Evolutionary conservation across 2,329 filamentous ascomycete genomes (phyloP), one percentile per base, ranked within the genome.

Genomic region (Paramyrothecium sp.): DNA sequence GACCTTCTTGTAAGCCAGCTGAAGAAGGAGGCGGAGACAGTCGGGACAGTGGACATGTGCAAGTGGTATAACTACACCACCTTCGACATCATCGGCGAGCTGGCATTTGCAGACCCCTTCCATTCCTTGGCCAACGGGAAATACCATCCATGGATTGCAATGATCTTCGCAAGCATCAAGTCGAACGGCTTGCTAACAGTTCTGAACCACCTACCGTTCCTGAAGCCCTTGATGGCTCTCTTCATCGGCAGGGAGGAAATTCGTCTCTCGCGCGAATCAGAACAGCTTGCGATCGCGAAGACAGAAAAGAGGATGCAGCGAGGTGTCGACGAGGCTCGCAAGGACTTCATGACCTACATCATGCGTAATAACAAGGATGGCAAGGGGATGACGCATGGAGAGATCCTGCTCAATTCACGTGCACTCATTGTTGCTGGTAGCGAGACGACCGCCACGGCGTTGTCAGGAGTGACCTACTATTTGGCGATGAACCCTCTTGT

Each of bases 391-490:
- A 54, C 52, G 1, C 53, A 57, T n/a, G 19, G 20, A 3, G 59
- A 61, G 53, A 38, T 56, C 33, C 20, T 58, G 3, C 54, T 47
- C 13, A 61, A 61, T 51, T 47, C 57, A 5, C 34, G 34, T 17
- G 52, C 44, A 26, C 53, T 73, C 17, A 66, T 73, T 26, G 30
- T 70, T 11, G 71, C 68, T 16, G 70, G 72, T 0, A 69, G 66
- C 1, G 72, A 74, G 57, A 75, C 71, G 3, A 73, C 72, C 4
- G 71, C 72, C 2, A 71, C 71, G 0, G 46, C 66, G 1, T 64
- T 73, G 1, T 61, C 63, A 1, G 72, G 67, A 2, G 61, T 60
- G 4, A 63, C 63, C 0, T 74, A 65, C 55, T 60, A 67, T 19
- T 63, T 77, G 4, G 56, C 67, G 1, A 65, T 51, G 4, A 71